Percentiles rank a stretch among this genome's conserved stretches.
These are phyloP conservation scores for Chlorella sp. DNA, from an alignment of 139 green algal species.

Conservation along the genomic window DNA sequence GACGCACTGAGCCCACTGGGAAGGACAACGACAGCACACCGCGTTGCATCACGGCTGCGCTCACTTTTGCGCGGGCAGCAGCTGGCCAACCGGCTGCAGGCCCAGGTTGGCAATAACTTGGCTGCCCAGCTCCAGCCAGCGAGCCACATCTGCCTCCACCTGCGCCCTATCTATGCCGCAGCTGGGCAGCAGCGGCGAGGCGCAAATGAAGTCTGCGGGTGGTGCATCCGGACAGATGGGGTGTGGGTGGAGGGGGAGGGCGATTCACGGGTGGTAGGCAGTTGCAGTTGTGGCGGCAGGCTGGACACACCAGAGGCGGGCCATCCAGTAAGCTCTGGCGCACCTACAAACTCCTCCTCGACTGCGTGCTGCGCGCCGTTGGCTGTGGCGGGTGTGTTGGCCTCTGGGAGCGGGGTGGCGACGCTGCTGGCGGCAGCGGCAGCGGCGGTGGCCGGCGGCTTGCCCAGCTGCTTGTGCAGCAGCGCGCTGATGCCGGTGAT, in stretches of 20 bases:
- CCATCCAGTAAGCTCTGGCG: too few species aligned
- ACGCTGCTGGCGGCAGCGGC: background rate
- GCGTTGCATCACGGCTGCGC: background rate
- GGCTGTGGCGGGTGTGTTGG: too few species aligned
- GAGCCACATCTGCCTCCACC: conserved; percentile 43
- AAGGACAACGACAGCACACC: background rate
- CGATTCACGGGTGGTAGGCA: too few species aligned
- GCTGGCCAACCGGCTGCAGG: background rate
- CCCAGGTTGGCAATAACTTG: conserved; percentile 7
- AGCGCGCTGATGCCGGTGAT: background rate
- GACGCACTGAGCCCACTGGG: too few species aligned
- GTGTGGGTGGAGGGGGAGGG: background rate
- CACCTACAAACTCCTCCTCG: too few species aligned
- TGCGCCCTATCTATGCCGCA: conserved; percentile 51
- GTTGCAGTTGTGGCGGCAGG: too few species aligned
- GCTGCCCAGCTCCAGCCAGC: conserved; percentile 16
- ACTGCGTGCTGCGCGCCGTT: too few species aligned
- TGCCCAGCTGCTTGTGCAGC: conserved; percentile 3
- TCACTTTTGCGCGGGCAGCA: background rate
- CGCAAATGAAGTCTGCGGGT: conserved; percentile 69
- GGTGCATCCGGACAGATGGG: background rate
- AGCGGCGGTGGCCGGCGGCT: background rate
- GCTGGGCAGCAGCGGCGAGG: conserved; percentile 64
- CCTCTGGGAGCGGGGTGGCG: background rate
- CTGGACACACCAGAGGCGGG: too few species aligned